phyloP scores from a whole-genome alignment of 2,329 filamentous ascomycete genomes.

The Phaeoacremonium minimum region DNA sequence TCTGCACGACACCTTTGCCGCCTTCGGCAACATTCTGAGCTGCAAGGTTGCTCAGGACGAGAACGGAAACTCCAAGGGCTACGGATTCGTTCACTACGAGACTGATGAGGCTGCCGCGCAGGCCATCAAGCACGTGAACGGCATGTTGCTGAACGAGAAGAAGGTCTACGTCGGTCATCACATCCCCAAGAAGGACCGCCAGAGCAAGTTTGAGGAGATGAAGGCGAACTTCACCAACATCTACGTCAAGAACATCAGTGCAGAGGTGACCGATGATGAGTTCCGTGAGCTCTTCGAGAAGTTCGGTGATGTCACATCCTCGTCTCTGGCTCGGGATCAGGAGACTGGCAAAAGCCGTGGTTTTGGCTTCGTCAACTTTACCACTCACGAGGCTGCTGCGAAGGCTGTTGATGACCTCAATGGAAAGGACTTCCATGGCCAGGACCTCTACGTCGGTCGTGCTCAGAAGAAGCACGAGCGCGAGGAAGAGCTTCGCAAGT shows the following conservation, averaged over 20 bases:
- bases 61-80: constrained; percentile 93
- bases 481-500: constrained; percentile 97
- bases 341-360: constrained; percentile 88
- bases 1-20: constrained; percentile 97
- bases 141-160: constrained; percentile 99
- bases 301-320: constrained; percentile 92
- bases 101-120: constrained; percentile 94
- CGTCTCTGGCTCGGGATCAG: constrained; percentile 81
- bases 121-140: constrained; percentile 99
- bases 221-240: constrained; percentile 99
- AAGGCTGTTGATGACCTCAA: constrained; percentile 90
- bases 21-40: constrained; percentile 97
- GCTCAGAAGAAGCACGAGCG: constrained; percentile 99
- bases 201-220: constrained; percentile 99
- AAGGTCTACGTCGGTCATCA: constrained; percentile 99
- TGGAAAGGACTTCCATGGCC: constrained; percentile 84
- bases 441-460: constrained; percentile 96
- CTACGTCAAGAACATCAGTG: constrained; percentile 96
- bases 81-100: constrained; percentile 99
- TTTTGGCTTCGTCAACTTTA: constrained; percentile 95
- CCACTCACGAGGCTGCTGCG: constrained; percentile 81
- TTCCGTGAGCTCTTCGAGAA: constrained; percentile 91
- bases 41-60: constrained; percentile 99
- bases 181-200: constrained; percentile 99
- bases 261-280: constrained; percentile 84